Evolutionary conservation across 2,329 filamentous ascomycete species (phyloP).

Genomic region (Diaporthe vaccinii): DNA sequence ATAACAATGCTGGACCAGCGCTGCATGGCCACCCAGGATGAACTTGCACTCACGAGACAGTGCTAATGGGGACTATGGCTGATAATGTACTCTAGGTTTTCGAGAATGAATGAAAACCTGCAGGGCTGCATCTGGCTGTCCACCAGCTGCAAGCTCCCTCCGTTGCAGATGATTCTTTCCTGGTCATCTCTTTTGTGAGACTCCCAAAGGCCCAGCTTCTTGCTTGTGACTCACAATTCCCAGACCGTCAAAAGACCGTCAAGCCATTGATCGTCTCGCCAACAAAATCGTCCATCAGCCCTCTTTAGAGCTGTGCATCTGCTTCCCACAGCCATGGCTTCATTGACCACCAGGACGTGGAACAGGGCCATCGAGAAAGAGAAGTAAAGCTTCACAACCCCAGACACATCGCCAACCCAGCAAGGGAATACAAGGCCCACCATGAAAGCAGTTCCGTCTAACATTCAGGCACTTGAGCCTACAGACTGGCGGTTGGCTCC

Average conservation of each 20-base stretch:
- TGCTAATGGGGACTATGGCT: not conserved
- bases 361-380: not conserved
- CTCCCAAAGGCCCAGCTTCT: too few relatives aligned
- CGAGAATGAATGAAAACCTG: too few relatives aligned
- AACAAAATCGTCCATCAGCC: not conserved
- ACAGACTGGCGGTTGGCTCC: not conserved
- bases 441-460: not conserved
- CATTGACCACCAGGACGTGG: too few relatives aligned
- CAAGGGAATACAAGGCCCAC: not conserved
- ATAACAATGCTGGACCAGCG: not conserved
- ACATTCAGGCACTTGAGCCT: not conserved
- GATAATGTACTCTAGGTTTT: not conserved
- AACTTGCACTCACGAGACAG: not conserved
- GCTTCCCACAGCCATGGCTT: too few relatives aligned
- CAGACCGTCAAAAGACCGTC: not conserved
- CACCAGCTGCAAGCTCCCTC: not conserved
- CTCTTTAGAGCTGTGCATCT: not conserved
- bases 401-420: not conserved
- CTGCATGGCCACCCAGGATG: not conserved
- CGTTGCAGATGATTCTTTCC: not conserved
- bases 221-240: not conserved
- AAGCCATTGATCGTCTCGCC: not conserved
- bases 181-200: not conserved
- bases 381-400: not conserved
- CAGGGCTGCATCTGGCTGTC: not conserved